Base-by-base conservation (phyloP, 1,139 yeast species). In the Arxiozyma telluris region DNA sequence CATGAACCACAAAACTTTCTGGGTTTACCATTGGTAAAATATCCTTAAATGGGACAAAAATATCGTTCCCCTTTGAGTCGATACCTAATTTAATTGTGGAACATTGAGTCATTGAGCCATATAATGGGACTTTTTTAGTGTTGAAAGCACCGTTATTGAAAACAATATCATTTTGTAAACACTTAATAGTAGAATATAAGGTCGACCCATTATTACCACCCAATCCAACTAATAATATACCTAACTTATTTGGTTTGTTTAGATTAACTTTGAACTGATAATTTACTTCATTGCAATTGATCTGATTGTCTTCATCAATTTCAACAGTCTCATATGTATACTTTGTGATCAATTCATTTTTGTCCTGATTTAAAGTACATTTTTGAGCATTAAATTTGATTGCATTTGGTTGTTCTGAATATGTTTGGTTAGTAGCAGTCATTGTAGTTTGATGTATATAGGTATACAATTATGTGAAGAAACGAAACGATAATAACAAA, bases 161-260 rank as follows among this genome's bases (percentile, higher is more conserved):
- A 53, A 81, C 73, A 59, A 91, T 73, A 60, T 86, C 78, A 72
- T 87, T 79, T 68, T 87, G 88, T 77, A 91, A 91, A 57, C 97
- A 96, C 63, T 87, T 80, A 53, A 85, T 79, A 21, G 96, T 85
- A 52, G 94, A 90, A 57, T 90, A 81, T 64, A 91, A 78, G 25
- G 98, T 91, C 58, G 96, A 80, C 73, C 98, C 98, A 69, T 91
- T 91, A 78, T 91, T 91, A 74, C 98, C 98, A 65, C 97, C 98
- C 63, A 90, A 79, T 63, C 98, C 98, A 53, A 91, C 97, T 61
- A 91, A 79, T 82, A 91, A 74, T 59, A 91, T 76, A 68, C 97
- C 98, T 54, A 90, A 81, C 73, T 85, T 89, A 7, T 34, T 39
- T 62, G 96, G 96, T 54, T 85, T 83, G 59, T 78, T 79, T 69